Conservation (phyloP, 2,329 filamentous ascomycete species). For the Dactylellina leptospora region DNA sequence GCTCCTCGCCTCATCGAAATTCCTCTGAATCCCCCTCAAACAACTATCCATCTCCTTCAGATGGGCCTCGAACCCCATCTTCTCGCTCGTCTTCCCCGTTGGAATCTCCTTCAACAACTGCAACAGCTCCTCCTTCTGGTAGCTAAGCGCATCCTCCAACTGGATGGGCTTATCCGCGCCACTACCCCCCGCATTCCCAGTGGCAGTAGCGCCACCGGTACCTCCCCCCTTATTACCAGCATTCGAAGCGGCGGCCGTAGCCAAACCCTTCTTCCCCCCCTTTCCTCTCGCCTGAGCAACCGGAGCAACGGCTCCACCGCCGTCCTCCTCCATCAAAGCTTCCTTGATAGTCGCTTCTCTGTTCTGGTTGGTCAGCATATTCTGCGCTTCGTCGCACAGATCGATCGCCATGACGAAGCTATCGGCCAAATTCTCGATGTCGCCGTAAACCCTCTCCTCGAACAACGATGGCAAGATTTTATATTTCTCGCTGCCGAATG, state of each 20-base stretch:
- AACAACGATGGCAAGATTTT: slow-evolving; percentile 9
- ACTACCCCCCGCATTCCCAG: background rate
- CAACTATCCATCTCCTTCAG: slow-evolving; percentile 28
- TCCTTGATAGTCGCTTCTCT: slow-evolving; percentile 3
- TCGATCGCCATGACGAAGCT: slow-evolving; percentile 19
- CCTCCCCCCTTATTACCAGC: background rate
- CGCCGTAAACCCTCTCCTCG: background rate
- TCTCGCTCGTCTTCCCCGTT: background rate
- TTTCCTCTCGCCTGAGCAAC: background rate
- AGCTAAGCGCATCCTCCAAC: slow-evolving; percentile 8
- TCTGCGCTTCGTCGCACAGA: slow-evolving; percentile 25
- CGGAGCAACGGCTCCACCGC: background rate
- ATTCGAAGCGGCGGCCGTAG: background rate
- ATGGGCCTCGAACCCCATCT: slow-evolving; percentile 23
- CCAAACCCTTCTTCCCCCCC: background rate
- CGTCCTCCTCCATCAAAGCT: slow-evolving; percentile 5
- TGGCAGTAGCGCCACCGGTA: background rate
- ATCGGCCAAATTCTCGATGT: background rate
- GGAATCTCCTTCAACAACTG: slow-evolving; percentile 30
- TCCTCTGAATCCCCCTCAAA: slow-evolving; percentile 19
- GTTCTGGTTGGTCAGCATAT: slow-evolving; percentile 10
- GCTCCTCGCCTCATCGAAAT: slow-evolving; percentile 2
- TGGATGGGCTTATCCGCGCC: background rate
- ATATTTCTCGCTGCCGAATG: slow-evolving; percentile 33
- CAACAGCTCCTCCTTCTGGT: slow-evolving; percentile 22